Base-by-base conservation (phyloP, 176 grass and related monocot genomes). In the Oropetium thomaeum region DNA sequence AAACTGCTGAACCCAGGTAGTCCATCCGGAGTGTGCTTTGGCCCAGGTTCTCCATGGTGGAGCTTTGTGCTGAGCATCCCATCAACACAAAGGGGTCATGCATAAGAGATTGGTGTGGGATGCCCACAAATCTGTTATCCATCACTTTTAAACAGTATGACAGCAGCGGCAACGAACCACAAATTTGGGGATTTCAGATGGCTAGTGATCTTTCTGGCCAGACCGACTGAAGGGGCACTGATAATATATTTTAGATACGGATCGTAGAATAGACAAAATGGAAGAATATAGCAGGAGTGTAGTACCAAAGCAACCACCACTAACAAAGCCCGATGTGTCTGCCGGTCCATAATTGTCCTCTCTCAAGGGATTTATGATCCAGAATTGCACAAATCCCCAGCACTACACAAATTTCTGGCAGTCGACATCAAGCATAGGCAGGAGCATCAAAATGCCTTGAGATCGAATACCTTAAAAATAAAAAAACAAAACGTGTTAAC, bases 301-400 rank as follows among this genome's bases (percentile, higher is more conserved):
- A 73, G 73, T 85, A 68, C 59, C 69, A 70, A 77, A 85, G 44
- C 58, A 81, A 67, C 87, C 87, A 73, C 87, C 82, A 82, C 87
- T 89, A 14, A 89, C 87, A 85, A 89, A 89, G 3, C 87, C 87
- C 10, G 87, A 89, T 27, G 82, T 89, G 78, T 89, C 87, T 73
- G 87, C 87, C 82, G 72, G 60, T 89, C 87, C 87, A 89, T 89
- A 51, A 15, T 70, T 57, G 28, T 32, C 25, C 65, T 38, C 73
- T 61, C 39, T 45, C 33, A 23, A 17, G n/a, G 42, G 14, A 53
- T 57, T 87, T 79, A 83, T n/a, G 44, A 79, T 55, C 44, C 62
- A 75, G 63, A 67, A 72, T 63, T 74, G 67, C 70, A n/a, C 44
- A 52, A 47, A 28, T 84, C 28, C 10, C 60, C 17, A 41, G 23